These are phyloP conservation scores for Aspergillus hancockii DNA, from an alignment of 495 filamentous ascomycete species.

Conservation along the genomic window DNA sequence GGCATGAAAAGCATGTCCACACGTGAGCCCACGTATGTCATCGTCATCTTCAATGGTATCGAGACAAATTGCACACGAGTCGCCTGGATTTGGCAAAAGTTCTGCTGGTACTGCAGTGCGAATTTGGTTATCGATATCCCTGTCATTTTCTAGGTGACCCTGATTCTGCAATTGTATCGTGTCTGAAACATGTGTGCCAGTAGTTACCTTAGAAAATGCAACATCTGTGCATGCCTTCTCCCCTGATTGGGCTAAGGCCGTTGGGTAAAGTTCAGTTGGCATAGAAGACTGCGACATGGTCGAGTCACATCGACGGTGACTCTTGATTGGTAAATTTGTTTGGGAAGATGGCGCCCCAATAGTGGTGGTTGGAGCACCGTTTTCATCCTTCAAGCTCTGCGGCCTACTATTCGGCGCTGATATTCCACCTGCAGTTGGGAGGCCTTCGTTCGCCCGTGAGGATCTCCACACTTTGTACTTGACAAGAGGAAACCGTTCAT, in stretches of 20 bases:
- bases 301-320: conserved; percentile 23
- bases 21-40: conserved; percentile 90
- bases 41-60: conserved; percentile 93
- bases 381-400: conserved; percentile 27
- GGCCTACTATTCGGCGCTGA: conserved; percentile 57
- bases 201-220: conserved; percentile 10
- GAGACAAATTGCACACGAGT: conserved; percentile 95
- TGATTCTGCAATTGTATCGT: conserved; percentile 7
- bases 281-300: conserved; percentile 16
- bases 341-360: conserved; percentile 13
- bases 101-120: conserved; percentile 79
- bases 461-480: conserved; percentile 97
- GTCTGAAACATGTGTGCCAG: conserved; percentile 8
- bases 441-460: conserved; percentile 75
- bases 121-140: conserved; percentile 86
- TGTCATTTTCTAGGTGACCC: conserved; percentile 57
- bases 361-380: conserved; percentile 16
- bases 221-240: conserved; percentile 2
- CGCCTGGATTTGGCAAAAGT: conserved; percentile 81
- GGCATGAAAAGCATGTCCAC: conserved; percentile 96
- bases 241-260: conserved; percentile 1
- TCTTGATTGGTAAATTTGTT: conserved; percentile 17
- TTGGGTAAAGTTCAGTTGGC: conserved; percentile 15
- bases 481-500: conserved; percentile 89
- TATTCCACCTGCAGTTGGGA: conserved; percentile 84